Evolutionary conservation across 116 monocot species (phyloP).

Genomic region (Posidonia oceanica): DNA sequence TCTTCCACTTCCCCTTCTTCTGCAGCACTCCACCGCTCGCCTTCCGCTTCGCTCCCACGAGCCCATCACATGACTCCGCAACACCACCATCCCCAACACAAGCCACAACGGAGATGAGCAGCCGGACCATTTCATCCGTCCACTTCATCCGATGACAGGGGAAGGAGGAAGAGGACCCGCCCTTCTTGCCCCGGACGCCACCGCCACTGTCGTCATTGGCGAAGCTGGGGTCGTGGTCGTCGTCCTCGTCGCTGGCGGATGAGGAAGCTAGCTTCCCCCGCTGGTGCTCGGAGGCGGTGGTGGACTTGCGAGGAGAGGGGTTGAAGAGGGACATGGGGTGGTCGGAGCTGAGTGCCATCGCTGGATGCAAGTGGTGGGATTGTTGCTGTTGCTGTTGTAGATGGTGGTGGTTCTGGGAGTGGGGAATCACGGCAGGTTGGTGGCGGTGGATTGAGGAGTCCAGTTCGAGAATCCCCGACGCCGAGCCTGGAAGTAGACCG

Average conservation of each 20-base stretch:
- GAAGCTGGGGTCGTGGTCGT: slow-evolving; percentile 16
- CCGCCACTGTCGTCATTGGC: neutral
- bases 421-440: slow-evolving; percentile 2
- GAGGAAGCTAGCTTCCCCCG: neutral
- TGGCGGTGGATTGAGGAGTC: slow-evolving; percentile 9
- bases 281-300: neutral
- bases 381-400: neutral
- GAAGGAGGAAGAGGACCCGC: neutral
- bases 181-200: slow-evolving; percentile 14
- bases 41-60: slow-evolving; percentile 12
- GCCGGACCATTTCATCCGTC: slow-evolving; percentile 58
- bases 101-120: slow-evolving; percentile 40
- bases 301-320: neutral
- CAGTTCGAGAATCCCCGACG: slow-evolving; percentile 13
- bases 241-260: slow-evolving; percentile 21
- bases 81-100: slow-evolving; percentile 30
- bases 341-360: slow-evolving; percentile 1
- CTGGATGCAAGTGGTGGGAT: neutral
- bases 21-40: slow-evolving; percentile 13
- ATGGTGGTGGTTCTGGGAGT: neutral
- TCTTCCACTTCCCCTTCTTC: slow-evolving; percentile 93
- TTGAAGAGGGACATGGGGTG: neutral
- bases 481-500: slow-evolving; percentile 9
- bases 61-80: neutral
- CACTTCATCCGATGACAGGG: slow-evolving; percentile 75